phyloP scores from a whole-genome alignment of 371 early-diverging fungal species.

The Enterocytospora artemiae region DNA sequence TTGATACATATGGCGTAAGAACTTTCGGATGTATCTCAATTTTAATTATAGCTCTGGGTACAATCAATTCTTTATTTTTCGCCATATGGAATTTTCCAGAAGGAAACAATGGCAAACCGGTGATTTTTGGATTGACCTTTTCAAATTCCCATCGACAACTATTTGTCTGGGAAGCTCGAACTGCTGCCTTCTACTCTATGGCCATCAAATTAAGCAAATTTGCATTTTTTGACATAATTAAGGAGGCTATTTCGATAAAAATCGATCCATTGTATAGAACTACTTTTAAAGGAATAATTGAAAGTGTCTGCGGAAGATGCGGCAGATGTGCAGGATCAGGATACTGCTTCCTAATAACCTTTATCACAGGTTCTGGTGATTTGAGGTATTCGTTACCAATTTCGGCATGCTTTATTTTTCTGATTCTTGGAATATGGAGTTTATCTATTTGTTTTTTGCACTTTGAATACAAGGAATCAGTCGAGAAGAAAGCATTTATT shows the following conservation, averaged over 20 bases:
- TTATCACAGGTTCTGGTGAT: slow-evolving; percentile 4
- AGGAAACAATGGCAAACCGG: not conserved
- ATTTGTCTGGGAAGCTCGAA: slow-evolving; percentile 3
- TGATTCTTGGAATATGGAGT: slow-evolving; percentile 14
- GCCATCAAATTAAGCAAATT: slow-evolving; percentile 53
- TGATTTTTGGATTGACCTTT: not conserved
- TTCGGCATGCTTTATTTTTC: not conserved
- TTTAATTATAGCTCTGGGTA: not conserved
- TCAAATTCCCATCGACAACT: not conserved
- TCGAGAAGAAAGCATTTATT: not conserved
- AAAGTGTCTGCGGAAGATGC: slow-evolving; percentile 56
- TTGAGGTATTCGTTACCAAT: slow-evolving; percentile 13
- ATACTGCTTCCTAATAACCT: slow-evolving; percentile 36
- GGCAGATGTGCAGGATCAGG: slow-evolving; percentile 52
- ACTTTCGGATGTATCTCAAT: not conserved
- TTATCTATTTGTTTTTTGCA: slow-evolving; percentile 25
- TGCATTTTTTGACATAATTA: slow-evolving; percentile 55
- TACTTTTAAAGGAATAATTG: slow-evolving; percentile 53
- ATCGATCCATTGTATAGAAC: slow-evolving; percentile 46
- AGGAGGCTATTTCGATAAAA: slow-evolving; percentile 55
- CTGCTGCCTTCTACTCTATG: slow-evolving; percentile 1
- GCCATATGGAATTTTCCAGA: not conserved
- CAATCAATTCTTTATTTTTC: not conserved
- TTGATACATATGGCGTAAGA: not conserved
- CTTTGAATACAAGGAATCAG: slow-evolving; percentile 28